A percentile compares a stretch with the other conserved stretches of the same genome.
These are phyloP conservation scores for Penicillium roqueforti DNA, from an alignment of 495 filamentous ascomycete genomes.

Conservation along the genomic window DNA sequence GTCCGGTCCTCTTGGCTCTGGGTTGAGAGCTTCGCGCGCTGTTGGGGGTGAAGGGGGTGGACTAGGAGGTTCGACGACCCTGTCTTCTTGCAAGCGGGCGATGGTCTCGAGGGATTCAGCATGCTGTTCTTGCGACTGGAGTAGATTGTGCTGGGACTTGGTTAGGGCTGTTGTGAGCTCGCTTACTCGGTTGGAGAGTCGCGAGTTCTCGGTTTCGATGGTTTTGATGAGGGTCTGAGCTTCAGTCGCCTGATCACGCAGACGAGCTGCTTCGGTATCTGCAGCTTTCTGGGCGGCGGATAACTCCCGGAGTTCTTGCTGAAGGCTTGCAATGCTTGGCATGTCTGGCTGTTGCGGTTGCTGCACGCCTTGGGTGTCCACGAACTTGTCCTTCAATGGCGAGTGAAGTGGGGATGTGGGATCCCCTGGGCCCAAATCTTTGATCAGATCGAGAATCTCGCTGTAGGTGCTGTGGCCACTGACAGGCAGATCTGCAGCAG, in stretches of 20 bases:
- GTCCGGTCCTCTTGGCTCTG: slow-evolving; percentile 7
- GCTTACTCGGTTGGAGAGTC: slow-evolving; percentile 30
- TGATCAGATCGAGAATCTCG: slow-evolving; percentile 43
- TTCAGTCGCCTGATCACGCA: slow-evolving; percentile 40
- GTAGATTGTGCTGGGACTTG: slow-evolving; percentile 33
- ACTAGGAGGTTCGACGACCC: slow-evolving; percentile 37
- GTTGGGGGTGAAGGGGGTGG: slow-evolving; percentile 27
- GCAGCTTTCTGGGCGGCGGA: slow-evolving; percentile 26
- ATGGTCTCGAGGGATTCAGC: slow-evolving; percentile 59
- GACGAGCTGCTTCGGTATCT: slow-evolving; percentile 32
- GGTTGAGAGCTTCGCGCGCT: slow-evolving; percentile 7
- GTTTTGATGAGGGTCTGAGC: slow-evolving; percentile 40
- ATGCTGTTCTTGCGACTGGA: slow-evolving; percentile 34
- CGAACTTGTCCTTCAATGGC: slow-evolving; percentile 21
- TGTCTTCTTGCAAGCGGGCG: slow-evolving; percentile 85
- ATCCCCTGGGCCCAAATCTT: slow-evolving; percentile 30
- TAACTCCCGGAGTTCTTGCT: slow-evolving; percentile 29
- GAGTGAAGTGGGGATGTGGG: slow-evolving; percentile 12
- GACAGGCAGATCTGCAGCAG: slow-evolving; percentile 39
- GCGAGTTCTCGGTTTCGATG: slow-evolving; percentile 46
- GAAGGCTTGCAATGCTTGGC: slow-evolving; percentile 27
- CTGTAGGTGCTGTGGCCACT: slow-evolving; percentile 37
- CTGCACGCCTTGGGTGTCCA: slow-evolving; percentile 19
- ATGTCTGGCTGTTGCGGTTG: slow-evolving; percentile 16
- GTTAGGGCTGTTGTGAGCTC: slow-evolving; percentile 35